phyloP scores from a whole-genome alignment of 805 yeast genomes.

The Wickerhamomyces subpelliculosus region DNA sequence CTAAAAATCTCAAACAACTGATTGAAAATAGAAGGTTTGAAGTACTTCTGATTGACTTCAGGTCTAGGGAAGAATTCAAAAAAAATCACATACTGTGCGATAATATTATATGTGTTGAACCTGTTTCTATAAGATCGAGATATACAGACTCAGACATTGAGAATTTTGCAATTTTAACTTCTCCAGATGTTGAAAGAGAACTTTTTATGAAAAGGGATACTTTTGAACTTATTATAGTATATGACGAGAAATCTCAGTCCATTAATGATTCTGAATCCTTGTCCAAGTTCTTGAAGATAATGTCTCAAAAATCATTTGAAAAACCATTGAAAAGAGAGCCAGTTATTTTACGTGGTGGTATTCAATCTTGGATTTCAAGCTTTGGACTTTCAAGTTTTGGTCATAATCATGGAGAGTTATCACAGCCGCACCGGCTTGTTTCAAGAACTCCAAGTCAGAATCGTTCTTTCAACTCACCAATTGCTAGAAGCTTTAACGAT shows the following conservation, averaged over 20 bases:
- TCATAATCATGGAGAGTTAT: constrained; percentile 14
- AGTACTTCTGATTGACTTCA: constrained; percentile 63
- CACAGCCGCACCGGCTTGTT: constrained; percentile 2
- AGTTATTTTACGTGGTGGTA: constrained; percentile 50
- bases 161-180: constrained; percentile 44
- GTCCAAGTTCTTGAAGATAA: constrained; percentile 11
- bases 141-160: constrained; percentile 65
- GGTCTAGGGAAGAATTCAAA: constrained; percentile 55
- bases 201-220: constrained; percentile 45
- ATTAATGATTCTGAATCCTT: constrained; percentile 2
- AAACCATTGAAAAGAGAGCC: constrained; percentile 33
- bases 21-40: constrained; percentile 8
- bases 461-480: constrained; percentile 6
- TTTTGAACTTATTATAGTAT: constrained; percentile 60
- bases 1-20: constrained; percentile 7
- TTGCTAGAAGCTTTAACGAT: constrained; percentile 12
- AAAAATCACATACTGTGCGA: constrained; percentile 54
- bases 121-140: constrained; percentile 43
- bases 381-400: constrained; percentile 12
- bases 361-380: constrained; percentile 32
- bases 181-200: constrained; percentile 49
- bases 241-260: constrained; percentile 19
- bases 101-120: constrained; percentile 70
- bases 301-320: constrained; percentile 31
- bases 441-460: constrained; percentile 6